Base-by-base conservation (phyloP, 2,329 filamentous ascomycete genomes). In the Trichoderma sp. region DNA sequence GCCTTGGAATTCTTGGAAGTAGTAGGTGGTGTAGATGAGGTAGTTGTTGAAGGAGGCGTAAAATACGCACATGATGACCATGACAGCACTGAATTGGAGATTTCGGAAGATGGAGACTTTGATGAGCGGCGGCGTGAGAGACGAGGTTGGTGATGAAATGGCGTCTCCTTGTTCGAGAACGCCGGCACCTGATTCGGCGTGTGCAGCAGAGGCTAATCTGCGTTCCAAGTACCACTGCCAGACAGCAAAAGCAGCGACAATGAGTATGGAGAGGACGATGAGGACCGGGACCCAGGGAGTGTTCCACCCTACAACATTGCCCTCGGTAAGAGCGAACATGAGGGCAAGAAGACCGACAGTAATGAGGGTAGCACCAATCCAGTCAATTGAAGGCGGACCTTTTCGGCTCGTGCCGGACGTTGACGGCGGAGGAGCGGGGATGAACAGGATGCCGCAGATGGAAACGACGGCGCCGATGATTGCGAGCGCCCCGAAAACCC, bases 1-100 rank as follows among this genome's bases (percentile, higher is more conserved):
- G 0, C 83, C 85, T 72, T 89, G 88, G 74, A 86, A 91, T 70
- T 89, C 84, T 76, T 92, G 90, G 77, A 87, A 92, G 77, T 87
- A 90, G 76, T 89, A 92, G 5, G 90, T 92, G 1, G 88, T 85
- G 72, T 85, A 90, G 69, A 92, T 81, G 45, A 91, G 78, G 71
- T 84, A 90, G 75, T 89, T 89, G 78, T 90, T 91, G 79, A 92
- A 92, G 2, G 83, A 81, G 19, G 85, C 84, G 72, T 89, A 91
- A 78, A 91, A 91, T 2, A 91, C 76, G 0, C 82, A 82, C 84
- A 91, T 90, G 71, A 90, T 87, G 35, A 84, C 74, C 80, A 91
- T 87, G 17, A 87, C 88, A 7, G 87, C 85, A 37, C 83, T 85
- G 73, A 92, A 90, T 7, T 82, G 83, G 5, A 78, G 75, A 74